Percentiles rank a stretch among this genome's conserved stretches.
Evolutionary conservation across 2,329 filamentous ascomycete species (phyloP).

Genomic region (Colletotrichum eremochloae): DNA sequence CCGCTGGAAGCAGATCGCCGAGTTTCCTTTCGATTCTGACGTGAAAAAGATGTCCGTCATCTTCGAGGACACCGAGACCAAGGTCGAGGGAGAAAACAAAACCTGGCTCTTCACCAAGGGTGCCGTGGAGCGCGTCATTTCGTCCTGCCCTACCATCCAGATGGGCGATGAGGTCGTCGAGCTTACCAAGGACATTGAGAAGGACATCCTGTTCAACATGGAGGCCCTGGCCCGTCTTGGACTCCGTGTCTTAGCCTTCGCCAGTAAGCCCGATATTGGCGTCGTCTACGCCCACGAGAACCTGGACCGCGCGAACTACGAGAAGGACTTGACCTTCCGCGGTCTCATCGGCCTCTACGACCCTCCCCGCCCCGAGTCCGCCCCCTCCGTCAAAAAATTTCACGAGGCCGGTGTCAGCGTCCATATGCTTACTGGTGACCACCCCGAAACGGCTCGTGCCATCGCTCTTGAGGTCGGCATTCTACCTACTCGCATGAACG

Average conservation of each 20-base stretch:
- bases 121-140: conserved; percentile 77
- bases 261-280: conserved; percentile 61
- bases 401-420: conserved; percentile 74
- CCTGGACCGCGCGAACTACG: conserved; percentile 67
- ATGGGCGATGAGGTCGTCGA: conserved; percentile 58
- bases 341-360: conserved; percentile 82
- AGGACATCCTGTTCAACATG: conserved; percentile 75
- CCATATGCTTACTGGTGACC: conserved; percentile 79
- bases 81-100: conserved; percentile 42
- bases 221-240: conserved; percentile 75
- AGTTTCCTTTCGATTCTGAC: conserved; percentile 81
- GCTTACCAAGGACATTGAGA: conserved; percentile 66
- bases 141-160: conserved; percentile 68
- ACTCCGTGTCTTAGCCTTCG: conserved; percentile 77
- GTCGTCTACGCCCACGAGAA: conserved; percentile 54
- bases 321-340: conserved; percentile 73
- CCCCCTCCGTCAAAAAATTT: conserved; percentile 68
- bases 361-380: conserved; percentile 77
- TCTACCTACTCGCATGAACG: conserved; percentile 64
- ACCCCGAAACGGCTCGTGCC: conserved; percentile 73
- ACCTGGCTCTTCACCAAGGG: conserved; percentile 73
- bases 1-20: conserved; percentile 70
- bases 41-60: conserved; percentile 85
- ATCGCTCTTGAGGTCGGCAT: conserved; percentile 76
- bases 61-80: conserved; percentile 60